These are phyloP conservation scores for Plectranthus barbatus DNA, from an alignment of 257 asterid genomes.

Conservation along the genomic window DNA sequence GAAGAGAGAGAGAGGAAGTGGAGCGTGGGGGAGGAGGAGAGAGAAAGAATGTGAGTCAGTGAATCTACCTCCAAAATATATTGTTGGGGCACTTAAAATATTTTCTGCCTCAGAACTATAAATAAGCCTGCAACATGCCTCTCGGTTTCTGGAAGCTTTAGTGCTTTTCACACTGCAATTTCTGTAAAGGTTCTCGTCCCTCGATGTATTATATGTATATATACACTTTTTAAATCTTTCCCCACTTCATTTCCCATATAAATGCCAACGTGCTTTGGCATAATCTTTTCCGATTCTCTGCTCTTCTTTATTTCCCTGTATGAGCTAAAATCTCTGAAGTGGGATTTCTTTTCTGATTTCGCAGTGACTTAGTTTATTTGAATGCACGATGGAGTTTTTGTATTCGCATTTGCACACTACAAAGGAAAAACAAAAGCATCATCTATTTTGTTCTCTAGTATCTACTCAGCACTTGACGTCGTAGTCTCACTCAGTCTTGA, in stretches of 20 bases:
- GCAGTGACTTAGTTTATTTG: conserved; percentile 12
- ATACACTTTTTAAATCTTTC: no score
- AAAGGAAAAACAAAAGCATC: not conserved
- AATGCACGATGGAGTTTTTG: conserved; percentile 7
- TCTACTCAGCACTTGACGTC: not conserved
- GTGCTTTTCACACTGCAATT: not conserved
- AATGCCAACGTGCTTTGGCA: conserved; percentile 14
- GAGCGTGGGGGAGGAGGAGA: not conserved
- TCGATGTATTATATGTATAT: no score
- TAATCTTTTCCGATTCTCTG: conserved; percentile 7
- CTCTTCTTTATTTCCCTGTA: not conserved
- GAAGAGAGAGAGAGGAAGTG: not conserved
- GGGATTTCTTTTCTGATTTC: conserved; percentile 21
- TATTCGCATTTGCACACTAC: not conserved
- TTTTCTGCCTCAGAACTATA: not conserved
- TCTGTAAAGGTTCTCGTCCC: not conserved
- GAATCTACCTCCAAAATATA: conserved; percentile 6
- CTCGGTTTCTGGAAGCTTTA: conserved; percentile 9
- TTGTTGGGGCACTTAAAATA: conserved; percentile 3
- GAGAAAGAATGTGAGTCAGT: not conserved
- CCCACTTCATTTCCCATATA: not conserved
- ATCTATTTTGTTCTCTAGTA: conserved; percentile 1
- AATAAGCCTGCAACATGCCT: conserved; percentile 10
- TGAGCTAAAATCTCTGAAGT: conserved; percentile 16
- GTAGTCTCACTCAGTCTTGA: not conserved